Conservation (phyloP, 2,329 filamentous ascomycete species). For the Dactylellina drechsleri region DNA sequence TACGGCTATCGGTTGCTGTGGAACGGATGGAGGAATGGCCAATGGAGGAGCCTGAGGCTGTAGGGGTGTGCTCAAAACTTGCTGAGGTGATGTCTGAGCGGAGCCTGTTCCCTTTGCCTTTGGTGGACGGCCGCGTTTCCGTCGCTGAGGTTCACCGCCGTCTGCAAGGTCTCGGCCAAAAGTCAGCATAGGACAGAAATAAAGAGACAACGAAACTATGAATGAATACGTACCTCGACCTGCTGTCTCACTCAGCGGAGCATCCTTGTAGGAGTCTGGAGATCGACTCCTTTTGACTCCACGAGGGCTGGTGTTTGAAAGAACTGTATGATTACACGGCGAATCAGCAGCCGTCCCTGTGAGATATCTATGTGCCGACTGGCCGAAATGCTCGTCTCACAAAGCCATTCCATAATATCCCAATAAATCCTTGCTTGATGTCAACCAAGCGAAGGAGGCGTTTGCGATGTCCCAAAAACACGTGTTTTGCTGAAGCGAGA, state of each 20-base stretch:
- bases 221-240: constrained; percentile 75
- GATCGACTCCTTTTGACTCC: constrained; percentile 84
- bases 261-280: constrained; percentile 70
- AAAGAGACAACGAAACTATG: background rate
- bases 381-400: background rate
- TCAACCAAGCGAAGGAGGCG: constrained; percentile 31
- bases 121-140: constrained; percentile 66
- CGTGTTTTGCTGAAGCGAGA: constrained; percentile 48
- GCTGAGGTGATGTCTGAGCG: constrained; percentile 60
- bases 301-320: constrained; percentile 69
- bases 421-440: constrained; percentile 3
- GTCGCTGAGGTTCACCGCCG: constrained; percentile 61
- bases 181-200: constrained; percentile 23
- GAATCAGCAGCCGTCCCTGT: constrained; percentile 53
- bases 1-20: constrained; percentile 47
- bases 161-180: constrained; percentile 54
- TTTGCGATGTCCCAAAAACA: constrained; percentile 39
- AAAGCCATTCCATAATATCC: background rate
- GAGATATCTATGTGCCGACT: background rate
- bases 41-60: constrained; percentile 56
- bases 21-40: constrained; percentile 57
- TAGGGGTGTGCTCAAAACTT: constrained; percentile 58
- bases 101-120: constrained; percentile 62
- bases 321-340: constrained; percentile 60
- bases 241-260: constrained; percentile 69